A percentile compares a stretch with the other conserved stretches of the same genome.
Evolutionary conservation across 2,329 filamentous ascomycete species (phyloP).

Genomic region (Hymenoscyphus repandus): DNA sequence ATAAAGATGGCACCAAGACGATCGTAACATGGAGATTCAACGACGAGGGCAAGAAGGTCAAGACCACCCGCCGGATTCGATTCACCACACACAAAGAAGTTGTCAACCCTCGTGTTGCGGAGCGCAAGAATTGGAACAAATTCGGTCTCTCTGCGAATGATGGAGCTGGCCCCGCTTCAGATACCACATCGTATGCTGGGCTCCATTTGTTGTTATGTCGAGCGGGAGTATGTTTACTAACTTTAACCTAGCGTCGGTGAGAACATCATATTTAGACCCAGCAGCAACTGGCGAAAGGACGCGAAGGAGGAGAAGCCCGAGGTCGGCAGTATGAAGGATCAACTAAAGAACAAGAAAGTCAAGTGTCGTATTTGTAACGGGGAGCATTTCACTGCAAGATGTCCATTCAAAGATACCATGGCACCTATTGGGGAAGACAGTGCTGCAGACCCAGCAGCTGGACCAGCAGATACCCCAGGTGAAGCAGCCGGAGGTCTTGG

Average conservation of each 20-base stretch:
- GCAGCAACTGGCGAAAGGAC: constrained; percentile 88
- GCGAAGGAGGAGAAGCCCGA: constrained; percentile 76
- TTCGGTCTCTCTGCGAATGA: constrained; percentile 90
- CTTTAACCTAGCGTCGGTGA: constrained; percentile 61
- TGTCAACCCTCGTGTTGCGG: constrained; percentile 94
- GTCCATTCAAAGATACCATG: constrained; percentile 99
- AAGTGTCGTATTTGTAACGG: constrained; percentile 99
- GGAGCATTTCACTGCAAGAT: constrained; percentile 98
- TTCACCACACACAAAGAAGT: constrained; percentile 86
- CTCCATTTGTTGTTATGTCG: constrained; percentile 3
- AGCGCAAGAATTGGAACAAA: constrained; percentile 89
- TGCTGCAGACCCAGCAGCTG: constrained; percentile 48
- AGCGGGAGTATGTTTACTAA: constrained; percentile 11
- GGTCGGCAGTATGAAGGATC: constrained; percentile 69
- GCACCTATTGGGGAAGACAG: constrained; percentile 67
- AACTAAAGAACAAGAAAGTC: constrained; percentile 98
- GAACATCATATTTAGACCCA: constrained; percentile 96
- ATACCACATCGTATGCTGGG: constrained; percentile 64
- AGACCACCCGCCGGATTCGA: constrained; percentile 93
- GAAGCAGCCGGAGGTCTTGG: constrained; percentile 52
- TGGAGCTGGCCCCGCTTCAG: constrained; percentile 70
- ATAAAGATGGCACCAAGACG: constrained; percentile 98
- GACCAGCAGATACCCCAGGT: constrained; percentile 40
- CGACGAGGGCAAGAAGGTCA: constrained; percentile 92
- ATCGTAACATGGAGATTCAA: constrained; percentile 86